Conservation (phyloP, 495 filamentous ascomycete genomes). For the Trichoderma gamsii region DNA sequence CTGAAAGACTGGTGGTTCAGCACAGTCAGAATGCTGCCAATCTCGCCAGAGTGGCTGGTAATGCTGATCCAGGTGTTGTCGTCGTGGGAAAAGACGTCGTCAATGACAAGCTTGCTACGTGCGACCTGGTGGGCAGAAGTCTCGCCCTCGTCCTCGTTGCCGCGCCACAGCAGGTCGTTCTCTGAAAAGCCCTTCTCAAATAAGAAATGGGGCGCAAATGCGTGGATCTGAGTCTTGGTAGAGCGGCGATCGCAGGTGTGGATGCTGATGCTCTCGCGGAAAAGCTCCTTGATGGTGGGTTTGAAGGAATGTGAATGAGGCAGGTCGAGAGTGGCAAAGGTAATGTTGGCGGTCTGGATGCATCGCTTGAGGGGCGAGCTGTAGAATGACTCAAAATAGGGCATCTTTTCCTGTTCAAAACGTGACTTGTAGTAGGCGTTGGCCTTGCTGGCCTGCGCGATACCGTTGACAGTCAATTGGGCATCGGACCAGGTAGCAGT, state of each 20-base stretch:
- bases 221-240: conserved; percentile 49
- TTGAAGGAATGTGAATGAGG: conserved; percentile 39
- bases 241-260: conserved; percentile 77
- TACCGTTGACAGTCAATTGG: conserved; percentile 54
- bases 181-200: conserved; percentile 62
- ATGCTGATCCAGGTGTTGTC: conserved; percentile 25
- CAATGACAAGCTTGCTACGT: conserved; percentile 24
- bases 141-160: conserved; percentile 23
- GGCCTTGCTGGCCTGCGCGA: conserved; percentile 54
- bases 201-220: conserved; percentile 50
- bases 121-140: conserved; percentile 25
- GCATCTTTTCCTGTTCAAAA: conserved; percentile 49
- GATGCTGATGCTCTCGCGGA: conserved; percentile 65
- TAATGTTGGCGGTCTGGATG: conserved; percentile 56
- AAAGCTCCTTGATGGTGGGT: conserved; percentile 61
- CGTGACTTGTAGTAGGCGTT: conserved; percentile 58
- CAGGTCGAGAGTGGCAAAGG: conserved; percentile 46
- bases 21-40: conserved; percentile 23
- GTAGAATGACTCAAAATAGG: conserved; percentile 60
- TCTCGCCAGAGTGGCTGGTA: conserved; percentile 30
- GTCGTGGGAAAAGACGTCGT: conserved; percentile 27
- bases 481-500: conserved; percentile 66
- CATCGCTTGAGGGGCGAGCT: conserved; percentile 63
- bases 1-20: conserved; percentile 5
- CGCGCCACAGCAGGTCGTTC: conserved; percentile 54